Base-by-base conservation (phyloP, 495 filamentous ascomycete genomes). In the Xylaria acuta region DNA sequence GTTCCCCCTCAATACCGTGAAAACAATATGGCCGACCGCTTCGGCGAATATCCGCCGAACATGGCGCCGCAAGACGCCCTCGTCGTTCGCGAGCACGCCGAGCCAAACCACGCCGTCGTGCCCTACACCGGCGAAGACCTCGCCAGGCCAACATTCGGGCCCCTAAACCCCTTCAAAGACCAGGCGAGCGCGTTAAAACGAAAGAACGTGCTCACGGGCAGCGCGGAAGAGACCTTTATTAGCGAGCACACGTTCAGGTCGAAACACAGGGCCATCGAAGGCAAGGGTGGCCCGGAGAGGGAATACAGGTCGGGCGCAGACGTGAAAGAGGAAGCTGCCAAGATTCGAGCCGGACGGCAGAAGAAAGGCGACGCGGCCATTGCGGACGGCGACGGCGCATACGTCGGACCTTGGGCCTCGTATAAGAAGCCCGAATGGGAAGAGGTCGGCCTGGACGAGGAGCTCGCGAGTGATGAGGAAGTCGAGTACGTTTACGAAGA, bases 351-450 rank as follows among this genome's bases (percentile, higher is more conserved):
- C 41, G 93, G 92, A 75, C 85, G 96, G 43, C 93, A 97, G 81
- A 88, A 83, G 74, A 97, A 93, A 80, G 96, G 96, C 9, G 91
- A 95, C 79, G 85, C 93, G 38, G 90, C 90, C 66, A 85, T 97
- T 47, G 90, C 95, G 0, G 93, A 97, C 73, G 96, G 96, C 0
- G 91, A 93, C 7, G 91, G 90, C 47, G 90, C 94, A 34, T 98
- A 98, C 80, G 86, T 95, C 38, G 97, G 96, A 1, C 97, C 96
- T 0, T 99, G 97, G 97, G 96, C 97, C 38, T 89, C 87, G 78
- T 98, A 96, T 74, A 88, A 92, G 71, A 77, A 76, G 43, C 80
- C 85, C 47, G 84, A 89, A 70, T 93, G 92, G 72, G 90, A 94
- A 77, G 81, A 83, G 54, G 84, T 87, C 6, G 85, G 77, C 22